Base-by-base conservation (phyloP, 495 filamentous ascomycete genomes). In the Schizothecium vesticola region DNA sequence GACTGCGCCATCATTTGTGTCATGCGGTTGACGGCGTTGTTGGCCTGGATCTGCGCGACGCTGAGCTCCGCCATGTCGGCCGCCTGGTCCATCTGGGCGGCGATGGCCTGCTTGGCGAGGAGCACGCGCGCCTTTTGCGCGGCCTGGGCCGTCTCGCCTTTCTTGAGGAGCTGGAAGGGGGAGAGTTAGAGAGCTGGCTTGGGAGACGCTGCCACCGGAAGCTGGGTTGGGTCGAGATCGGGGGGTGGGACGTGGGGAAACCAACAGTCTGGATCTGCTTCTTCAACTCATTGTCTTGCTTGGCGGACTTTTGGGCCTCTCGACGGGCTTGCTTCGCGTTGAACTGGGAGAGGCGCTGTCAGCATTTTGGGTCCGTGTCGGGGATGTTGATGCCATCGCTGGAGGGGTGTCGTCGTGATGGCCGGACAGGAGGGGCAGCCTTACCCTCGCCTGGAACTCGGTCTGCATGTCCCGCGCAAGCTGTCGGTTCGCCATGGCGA, bases 271-370 rank as follows among this genome's bases (percentile, higher is more conserved):
- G 92, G 72, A 94, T 85, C 78, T 94, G 92, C 74, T 89, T 87
- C 82, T 92, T 92, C 77, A 94, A 87, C 26, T 88, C 82, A 67
- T 87, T 89, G 77, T 93, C 92, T 77, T 94, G 91, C 78, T 93
- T 93, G 64, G 87, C 86, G 21, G 92, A 92, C 77, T 92, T 93
- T 67, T 86, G 86, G 12, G 91, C 89, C 81, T 94, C 91, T 69
- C 91, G 83, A 66, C 91, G 91, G 64, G 92, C 86, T 78, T 92
- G 89, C 77, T 94, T 94, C 24, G 91, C 88, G 67, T 92, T 93
- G 82, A 94, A 93, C 90, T 93, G 74, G 16, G 61, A 25, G 28
- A 26, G 29, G 16, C 31, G 16, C 21, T 24, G 22, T 25, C 2
- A 23, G 31, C 8, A 64, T 43, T n/a, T 3, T n/a, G 43, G 5